Conservation (phyloP, 192 early-diverging fungal genomes). For the Backusella tarrabulga region DNA sequence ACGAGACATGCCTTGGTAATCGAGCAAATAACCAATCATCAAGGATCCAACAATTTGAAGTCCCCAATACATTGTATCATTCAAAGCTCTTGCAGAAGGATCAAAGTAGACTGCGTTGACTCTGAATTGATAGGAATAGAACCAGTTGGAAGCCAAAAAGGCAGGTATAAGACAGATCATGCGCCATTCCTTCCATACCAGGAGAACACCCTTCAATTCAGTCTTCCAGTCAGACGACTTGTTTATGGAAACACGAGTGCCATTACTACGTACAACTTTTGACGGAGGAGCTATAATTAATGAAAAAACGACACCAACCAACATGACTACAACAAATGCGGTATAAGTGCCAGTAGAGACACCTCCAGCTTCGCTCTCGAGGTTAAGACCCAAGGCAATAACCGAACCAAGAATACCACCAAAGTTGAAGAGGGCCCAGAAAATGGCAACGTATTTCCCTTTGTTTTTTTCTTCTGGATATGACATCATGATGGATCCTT, state of each 20-base stretch:
- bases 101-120: slow-evolving; percentile 69
- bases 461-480: slow-evolving; percentile 81
- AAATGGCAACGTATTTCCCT: slow-evolving; percentile 62
- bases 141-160: slow-evolving; percentile 75
- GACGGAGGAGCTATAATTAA: slow-evolving; percentile 35
- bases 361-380: slow-evolving; percentile 33
- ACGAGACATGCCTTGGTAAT: slow-evolving; percentile 25
- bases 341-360: slow-evolving; percentile 34
- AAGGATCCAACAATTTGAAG: slow-evolving; percentile 35
- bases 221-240: slow-evolving; percentile 59
- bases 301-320: slow-evolving; percentile 17
- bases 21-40: slow-evolving; percentile 24
- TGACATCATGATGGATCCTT: slow-evolving; percentile 83
- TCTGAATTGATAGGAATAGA: slow-evolving; percentile 73
- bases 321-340: slow-evolving; percentile 34
- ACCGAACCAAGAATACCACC: slow-evolving; percentile 81
- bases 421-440: slow-evolving; percentile 65
- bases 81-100: slow-evolving; percentile 66
- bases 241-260: slow-evolving; percentile 57
- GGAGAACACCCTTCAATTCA: slow-evolving; percentile 48
- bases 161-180: slow-evolving; percentile 66
- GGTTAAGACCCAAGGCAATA: slow-evolving; percentile 41
- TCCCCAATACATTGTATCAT: slow-evolving; percentile 72
- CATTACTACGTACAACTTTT: slow-evolving; percentile 63
- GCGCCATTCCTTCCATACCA: slow-evolving; percentile 59